Conservation (phyloP, 495 filamentous ascomycete genomes). For the Barbatosphaeria neglecta region DNA sequence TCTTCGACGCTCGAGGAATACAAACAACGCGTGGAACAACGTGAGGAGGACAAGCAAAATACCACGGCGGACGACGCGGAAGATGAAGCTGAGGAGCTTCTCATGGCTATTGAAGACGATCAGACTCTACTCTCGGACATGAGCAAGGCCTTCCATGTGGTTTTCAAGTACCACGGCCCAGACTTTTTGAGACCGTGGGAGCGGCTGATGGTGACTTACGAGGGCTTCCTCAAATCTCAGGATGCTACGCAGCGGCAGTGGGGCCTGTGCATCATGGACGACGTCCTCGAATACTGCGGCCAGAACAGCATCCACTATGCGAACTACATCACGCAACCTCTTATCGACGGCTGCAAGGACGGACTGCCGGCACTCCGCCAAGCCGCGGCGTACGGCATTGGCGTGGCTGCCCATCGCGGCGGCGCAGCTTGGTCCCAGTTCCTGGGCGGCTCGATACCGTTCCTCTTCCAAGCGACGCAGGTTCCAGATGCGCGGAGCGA, state of each 20-base stretch:
- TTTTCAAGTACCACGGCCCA: slow-evolving; percentile 89
- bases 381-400: slow-evolving; percentile 91
- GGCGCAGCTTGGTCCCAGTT: slow-evolving; percentile 76
- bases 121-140: slow-evolving; percentile 95
- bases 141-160: slow-evolving; percentile 99
- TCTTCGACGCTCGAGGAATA: slow-evolving; percentile 83
- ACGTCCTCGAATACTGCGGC: slow-evolving; percentile 94
- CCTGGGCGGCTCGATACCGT: slow-evolving; percentile 62
- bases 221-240: slow-evolving; percentile 65
- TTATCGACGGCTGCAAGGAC: slow-evolving; percentile 74
- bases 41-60: slow-evolving; percentile 64
- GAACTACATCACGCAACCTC: slow-evolving; percentile 70
- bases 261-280: slow-evolving; percentile 97
- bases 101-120: slow-evolving; percentile 94
- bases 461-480: slow-evolving; percentile 72
- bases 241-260: slow-evolving; percentile 95
- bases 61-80: slow-evolving; percentile 67
- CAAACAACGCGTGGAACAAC: slow-evolving; percentile 66
- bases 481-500: slow-evolving; percentile 71
- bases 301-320: slow-evolving; percentile 72
- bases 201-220: slow-evolving; percentile 70
- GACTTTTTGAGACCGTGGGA: slow-evolving; percentile 82
- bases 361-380: slow-evolving; percentile 83
- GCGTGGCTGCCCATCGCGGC: slow-evolving; percentile 89
- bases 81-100: slow-evolving; percentile 66